Base-by-base conservation (phyloP, 2,329 filamentous ascomycete genomes). In the Xylariomycetidae sp. region DNA sequence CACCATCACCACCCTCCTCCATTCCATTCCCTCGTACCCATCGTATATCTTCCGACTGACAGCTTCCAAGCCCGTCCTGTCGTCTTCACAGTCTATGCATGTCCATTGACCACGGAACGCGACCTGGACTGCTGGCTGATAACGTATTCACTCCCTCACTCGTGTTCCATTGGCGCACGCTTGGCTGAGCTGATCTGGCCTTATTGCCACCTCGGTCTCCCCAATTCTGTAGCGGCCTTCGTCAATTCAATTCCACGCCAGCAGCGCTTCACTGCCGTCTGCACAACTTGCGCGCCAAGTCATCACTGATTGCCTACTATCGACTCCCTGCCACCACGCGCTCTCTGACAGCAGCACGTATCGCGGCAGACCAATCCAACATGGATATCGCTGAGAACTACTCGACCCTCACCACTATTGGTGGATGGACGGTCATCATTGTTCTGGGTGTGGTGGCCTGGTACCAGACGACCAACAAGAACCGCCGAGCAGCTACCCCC, bases 361-460 rank as follows among this genome's bases (percentile, higher is more conserved):
- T 5, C 26, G 38, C 16, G 9, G 34, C 16, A 31, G 22, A 26
- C 23, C n/a, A n/a, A 10, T 27, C 31, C 32, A 51, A 27, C 43
- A 56, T 56, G 53, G 51, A 55, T 32, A 34, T 34, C 15, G 40
- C 40, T 22, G 46, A 47, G 18, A 45, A 41, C 34, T 42, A 47
- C 35, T 55, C 49, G 17, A 43, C 46, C 29, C 31, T 47, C 27
- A 56, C 51, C 47, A 61, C 60, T 34, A 49, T 58, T 44, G 57
- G 53, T 40, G 59, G 60, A 36, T 64, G 54, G 53, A 53, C 48
- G 31, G 47, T 53, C 22, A 45, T 64, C 29, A 29, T 58, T 17
- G 46, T 49, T 12, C 34, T 54, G 25, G 43, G 45, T 24, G 57
- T 48, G 30, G 42, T 48, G 25, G 58, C 39, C 39, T 58, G 38